Percentiles rank a stretch among this genome's conserved stretches.
Conservation (phyloP, 345 rosid genomes). For the Dipteronia dyeriana region DNA sequence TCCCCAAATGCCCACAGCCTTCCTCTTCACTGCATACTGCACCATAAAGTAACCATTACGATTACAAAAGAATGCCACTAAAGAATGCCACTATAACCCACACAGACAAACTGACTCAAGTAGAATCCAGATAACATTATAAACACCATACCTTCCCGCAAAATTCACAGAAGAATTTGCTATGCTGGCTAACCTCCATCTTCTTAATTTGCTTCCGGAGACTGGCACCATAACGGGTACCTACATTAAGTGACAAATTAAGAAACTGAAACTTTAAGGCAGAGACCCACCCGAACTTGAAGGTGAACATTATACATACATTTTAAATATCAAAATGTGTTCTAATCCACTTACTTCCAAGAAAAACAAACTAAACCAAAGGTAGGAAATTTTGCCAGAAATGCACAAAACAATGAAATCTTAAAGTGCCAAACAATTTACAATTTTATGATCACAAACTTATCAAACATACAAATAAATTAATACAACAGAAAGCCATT, state of each 20-base stretch:
- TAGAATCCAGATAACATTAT: not conserved
- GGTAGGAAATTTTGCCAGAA: not conserved
- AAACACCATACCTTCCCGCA: conserved; percentile 67
- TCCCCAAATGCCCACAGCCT: conserved; percentile 96
- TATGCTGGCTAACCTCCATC: conserved; percentile 88
- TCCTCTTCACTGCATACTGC: conserved; percentile 89
- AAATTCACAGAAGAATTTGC: conserved; percentile 84
- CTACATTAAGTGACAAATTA: conserved; percentile 28
- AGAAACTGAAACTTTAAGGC: not conserved
- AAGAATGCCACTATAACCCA: not conserved
- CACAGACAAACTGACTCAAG: not conserved
- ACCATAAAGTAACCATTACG: not conserved
- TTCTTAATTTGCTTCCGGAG: conserved; percentile 87
- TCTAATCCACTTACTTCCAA: not conserved
- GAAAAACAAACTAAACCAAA: not conserved
- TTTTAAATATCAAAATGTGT: not conserved
- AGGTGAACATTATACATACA: not conserved
- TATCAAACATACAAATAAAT: not conserved
- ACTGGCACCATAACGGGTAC: conserved; percentile 90
- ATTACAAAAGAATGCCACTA: not conserved
- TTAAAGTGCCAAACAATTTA: not conserved
- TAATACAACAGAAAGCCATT: not conserved
- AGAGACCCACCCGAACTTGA: not conserved
- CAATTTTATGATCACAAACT: not conserved
- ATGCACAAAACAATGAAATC: not conserved